Base-by-base conservation (phyloP, 306 rosid genomes). In the Lupinus albus region DNA sequence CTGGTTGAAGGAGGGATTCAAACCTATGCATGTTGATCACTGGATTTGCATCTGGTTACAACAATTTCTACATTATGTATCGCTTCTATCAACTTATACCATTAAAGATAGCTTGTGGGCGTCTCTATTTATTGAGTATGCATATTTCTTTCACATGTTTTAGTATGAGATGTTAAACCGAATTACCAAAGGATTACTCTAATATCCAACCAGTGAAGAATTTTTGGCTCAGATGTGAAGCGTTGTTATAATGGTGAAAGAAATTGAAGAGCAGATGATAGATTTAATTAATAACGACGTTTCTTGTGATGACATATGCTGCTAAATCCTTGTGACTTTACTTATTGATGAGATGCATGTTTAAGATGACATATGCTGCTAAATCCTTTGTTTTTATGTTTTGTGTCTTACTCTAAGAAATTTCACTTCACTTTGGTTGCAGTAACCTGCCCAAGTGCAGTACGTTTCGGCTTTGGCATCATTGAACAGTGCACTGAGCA, bases 401-500 rank as follows among this genome's bases (percentile, higher is more conserved):
- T 18, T 8, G 10, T 38, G 49, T 50, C 53, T 14, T 57, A 9
- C 55, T 18, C 56, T 47, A 35, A 39, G 60, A 61, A 61, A 51
- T 30, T 52, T 68, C 44, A 75, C 28, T 73, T 51, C 57, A 77
- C 54, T 79, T 65, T 72, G 78, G 63, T 74, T 71, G 72, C 89
- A 89, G 98, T 72, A 76, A 60, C 80, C 48, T 62, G 21, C 50
- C 78, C 78, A 38, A 77, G 74, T 33, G 62, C 87, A 11, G 42
- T 85, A 70, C 81, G 41, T 44, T 86, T 88, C 64, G 73, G 89
- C 80, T 77, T 76, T 67, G 85, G 84, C 52, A 79, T 82, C 4
- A 83, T 78, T 61, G 87, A 89, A 69, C 83, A 86, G 63, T 84
- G 85, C 75, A 57, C 55, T n/a, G 77, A 61, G 81, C 87, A 58